Conservation (phyloP, 192 early-diverging fungal genomes). For the Entomortierella chlamydospora region DNA sequence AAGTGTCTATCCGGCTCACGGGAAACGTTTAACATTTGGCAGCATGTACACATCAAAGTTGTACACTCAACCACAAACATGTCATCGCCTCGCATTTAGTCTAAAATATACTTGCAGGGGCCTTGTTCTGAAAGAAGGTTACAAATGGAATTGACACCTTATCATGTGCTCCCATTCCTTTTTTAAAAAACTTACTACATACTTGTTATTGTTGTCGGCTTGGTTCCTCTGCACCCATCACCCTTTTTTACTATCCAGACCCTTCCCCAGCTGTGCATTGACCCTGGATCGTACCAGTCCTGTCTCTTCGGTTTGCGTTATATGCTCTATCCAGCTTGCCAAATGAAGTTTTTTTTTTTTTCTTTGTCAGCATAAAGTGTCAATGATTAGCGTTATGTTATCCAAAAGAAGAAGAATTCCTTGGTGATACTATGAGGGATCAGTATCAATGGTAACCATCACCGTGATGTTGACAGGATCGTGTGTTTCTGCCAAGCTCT, state of each 20-base stretch:
- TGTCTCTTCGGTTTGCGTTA: not conserved
- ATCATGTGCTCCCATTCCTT: too few species aligned
- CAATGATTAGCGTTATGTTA: not conserved
- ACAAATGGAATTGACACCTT: too few species aligned
- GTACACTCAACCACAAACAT: too few species aligned
- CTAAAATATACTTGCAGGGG: not conserved
- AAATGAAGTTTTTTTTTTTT: not conserved
- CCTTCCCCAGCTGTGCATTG: not conserved
- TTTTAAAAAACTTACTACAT: too few species aligned
- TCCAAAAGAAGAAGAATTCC: too few species aligned
- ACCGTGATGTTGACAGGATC: too few species aligned
- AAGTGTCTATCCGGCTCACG: constrained; percentile 6
- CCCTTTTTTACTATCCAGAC: not conserved
- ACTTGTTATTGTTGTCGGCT: too few species aligned
- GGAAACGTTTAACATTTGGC: not conserved
- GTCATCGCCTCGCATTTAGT: not conserved
- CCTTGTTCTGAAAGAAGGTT: too few species aligned
- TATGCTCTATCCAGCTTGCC: too few species aligned
- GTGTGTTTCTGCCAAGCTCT: too few species aligned
- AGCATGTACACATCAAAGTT: not conserved
- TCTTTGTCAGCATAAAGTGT: constrained; percentile 4
- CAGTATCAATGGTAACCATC: too few species aligned
- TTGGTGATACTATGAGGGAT: too few species aligned
- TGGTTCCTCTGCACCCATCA: not conserved
- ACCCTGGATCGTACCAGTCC: not conserved